Evolutionary conservation across 1,284 basidiomycete species (phyloP).

Genomic region (Macrocybe sp.): DNA sequence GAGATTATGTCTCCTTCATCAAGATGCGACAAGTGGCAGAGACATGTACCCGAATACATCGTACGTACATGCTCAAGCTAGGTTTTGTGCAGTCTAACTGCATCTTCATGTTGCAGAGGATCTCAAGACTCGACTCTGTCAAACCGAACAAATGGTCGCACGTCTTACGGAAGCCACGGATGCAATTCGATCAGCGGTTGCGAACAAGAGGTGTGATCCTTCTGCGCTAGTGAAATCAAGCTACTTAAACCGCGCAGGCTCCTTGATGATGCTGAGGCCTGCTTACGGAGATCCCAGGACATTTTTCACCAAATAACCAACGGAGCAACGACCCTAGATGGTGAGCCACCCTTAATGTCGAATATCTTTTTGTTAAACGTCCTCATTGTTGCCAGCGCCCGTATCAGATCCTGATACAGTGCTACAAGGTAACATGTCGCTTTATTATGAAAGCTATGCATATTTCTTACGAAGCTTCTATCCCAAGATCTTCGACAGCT

Average conservation of each 20-base stretch:
- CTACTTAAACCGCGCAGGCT: constrained; percentile 31
- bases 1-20: constrained; percentile 71
- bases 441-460: background rate
- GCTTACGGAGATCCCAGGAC: constrained; percentile 51
- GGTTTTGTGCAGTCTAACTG: too few relatives aligned
- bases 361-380: background rate
- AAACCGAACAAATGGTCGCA: constrained; percentile 51
- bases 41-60: constrained; percentile 66
- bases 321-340: constrained; percentile 47
- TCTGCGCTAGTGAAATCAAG: constrained; percentile 4
- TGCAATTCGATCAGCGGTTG: constrained; percentile 46
- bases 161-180: constrained; percentile 56
- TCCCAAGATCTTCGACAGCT: constrained; percentile 57
- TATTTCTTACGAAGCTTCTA: constrained; percentile 4
- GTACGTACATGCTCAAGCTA: constrained; percentile 30
- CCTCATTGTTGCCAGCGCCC: constrained; percentile 32
- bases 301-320: constrained; percentile 51
- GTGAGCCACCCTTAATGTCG: constrained; percentile 26
- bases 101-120: constrained; percentile 38
- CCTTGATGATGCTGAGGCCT: constrained; percentile 55
- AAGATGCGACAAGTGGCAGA: constrained; percentile 80
- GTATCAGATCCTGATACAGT: constrained; percentile 45
- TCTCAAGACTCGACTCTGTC: constrained; percentile 44
- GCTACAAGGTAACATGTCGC: constrained; percentile 43
- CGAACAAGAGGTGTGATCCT: constrained; percentile 42